These are phyloP conservation scores for Schwanniomyces yamadae DNA, from an alignment of 805 yeast genomes.

Conservation along the genomic window DNA sequence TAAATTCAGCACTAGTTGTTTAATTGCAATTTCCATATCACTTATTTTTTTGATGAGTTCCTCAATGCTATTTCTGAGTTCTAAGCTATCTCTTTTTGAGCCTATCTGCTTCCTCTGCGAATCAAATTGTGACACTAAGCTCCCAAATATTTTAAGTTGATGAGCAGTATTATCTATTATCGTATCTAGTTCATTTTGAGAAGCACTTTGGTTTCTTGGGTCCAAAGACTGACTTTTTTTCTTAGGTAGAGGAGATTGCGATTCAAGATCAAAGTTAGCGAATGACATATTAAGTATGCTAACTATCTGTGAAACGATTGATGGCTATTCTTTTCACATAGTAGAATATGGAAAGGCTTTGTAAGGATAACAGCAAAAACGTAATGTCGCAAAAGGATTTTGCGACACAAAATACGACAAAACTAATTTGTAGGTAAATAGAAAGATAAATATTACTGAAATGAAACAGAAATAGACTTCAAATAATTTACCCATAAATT, in stretches of 20 bases:
- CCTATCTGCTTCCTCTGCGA: slow-evolving; percentile 52
- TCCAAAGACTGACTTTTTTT: slow-evolving; percentile 4
- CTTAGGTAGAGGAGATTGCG: slow-evolving; percentile 33
- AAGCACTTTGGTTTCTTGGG: slow-evolving; percentile 2
- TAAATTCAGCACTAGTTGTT: slow-evolving; percentile 26
- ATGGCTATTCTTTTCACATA: too few relatives aligned
- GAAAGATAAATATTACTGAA: too few relatives aligned
- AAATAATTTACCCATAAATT: too few relatives aligned
- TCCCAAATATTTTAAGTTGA: slow-evolving; percentile 47
- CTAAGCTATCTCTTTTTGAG: slow-evolving; percentile 45
- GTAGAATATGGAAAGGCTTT: too few relatives aligned
- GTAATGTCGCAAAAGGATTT: too few relatives aligned
- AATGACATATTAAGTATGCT: slow-evolving; percentile 50
- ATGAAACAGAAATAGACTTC: too few relatives aligned
- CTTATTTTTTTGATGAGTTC: slow-evolving; percentile 29
- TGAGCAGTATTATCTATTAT: slow-evolving; percentile 36
- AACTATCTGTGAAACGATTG: too few relatives aligned
- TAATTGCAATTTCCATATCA: slow-evolving; percentile 32
- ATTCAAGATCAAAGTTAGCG: slow-evolving; percentile 52
- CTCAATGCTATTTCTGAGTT: slow-evolving; percentile 37
- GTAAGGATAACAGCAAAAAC: too few relatives aligned
- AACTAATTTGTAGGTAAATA: too few relatives aligned
- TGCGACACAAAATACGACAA: too few relatives aligned
- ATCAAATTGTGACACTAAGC: slow-evolving; percentile 50
- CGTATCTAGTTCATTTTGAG: slow-evolving; percentile 29